phyloP scores from a whole-genome alignment of 2,329 filamentous ascomycete genomes.

The Bimuria novae-zelandiae region DNA sequence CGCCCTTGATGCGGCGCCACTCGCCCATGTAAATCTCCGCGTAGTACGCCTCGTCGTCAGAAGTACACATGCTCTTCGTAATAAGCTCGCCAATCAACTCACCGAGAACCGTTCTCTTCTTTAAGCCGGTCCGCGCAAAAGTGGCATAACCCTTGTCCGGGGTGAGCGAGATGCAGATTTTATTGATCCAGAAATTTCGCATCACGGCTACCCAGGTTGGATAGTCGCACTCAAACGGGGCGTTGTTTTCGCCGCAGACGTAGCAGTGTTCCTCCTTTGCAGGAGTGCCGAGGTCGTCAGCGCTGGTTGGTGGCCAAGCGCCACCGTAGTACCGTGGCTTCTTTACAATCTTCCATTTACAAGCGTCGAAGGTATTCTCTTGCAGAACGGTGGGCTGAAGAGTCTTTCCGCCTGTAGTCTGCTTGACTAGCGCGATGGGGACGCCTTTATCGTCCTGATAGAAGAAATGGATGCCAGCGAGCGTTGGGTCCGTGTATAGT shows the following conservation, averaged over 20 bases:
- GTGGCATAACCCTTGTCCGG: background rate
- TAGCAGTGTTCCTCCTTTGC: background rate
- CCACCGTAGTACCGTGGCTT: background rate
- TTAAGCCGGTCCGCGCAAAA: background rate
- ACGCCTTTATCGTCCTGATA: background rate
- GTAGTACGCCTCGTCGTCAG: background rate
- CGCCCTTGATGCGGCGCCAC: background rate
- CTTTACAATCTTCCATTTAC: background rate
- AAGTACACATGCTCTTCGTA: background rate
- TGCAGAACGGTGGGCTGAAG: background rate
- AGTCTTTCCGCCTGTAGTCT: background rate
- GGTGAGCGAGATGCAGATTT: background rate
- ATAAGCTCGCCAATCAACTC: slow-evolving; percentile 6
- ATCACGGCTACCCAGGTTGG: background rate
- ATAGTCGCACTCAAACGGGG: background rate
- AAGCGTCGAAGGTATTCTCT: background rate
- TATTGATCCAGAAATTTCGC: background rate
- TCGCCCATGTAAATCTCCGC: background rate
- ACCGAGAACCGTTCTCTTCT: background rate
- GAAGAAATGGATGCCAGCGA: background rate
- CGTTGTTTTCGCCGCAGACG: background rate
- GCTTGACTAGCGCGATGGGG: background rate
- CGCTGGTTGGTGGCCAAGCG: background rate
- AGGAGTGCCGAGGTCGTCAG: background rate
- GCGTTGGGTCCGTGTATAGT: background rate